These are phyloP conservation scores for Ogataea nakhonphanomensis DNA, from an alignment of 805 yeast species.

Conservation along the genomic window DNA sequence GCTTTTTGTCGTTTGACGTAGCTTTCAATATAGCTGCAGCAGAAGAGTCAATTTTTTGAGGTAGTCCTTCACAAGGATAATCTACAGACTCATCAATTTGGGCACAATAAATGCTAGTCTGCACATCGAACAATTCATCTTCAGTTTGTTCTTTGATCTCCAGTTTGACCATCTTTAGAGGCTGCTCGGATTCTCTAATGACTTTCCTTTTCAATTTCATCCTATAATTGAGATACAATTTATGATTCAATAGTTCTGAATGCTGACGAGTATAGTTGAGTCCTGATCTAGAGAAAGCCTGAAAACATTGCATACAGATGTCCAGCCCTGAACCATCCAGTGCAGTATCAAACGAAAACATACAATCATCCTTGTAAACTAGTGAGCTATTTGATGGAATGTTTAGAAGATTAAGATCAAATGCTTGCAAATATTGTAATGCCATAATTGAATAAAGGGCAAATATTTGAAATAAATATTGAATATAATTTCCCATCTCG, in stretches of 20 bases:
- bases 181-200: slow-evolving; percentile 30
- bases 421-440: slow-evolving; percentile 16
- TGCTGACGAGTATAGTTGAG: slow-evolving; percentile 58
- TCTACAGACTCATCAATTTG: slow-evolving; percentile 26
- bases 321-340: slow-evolving; percentile 57
- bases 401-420: slow-evolving; percentile 15
- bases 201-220: slow-evolving; percentile 46
- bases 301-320: slow-evolving; percentile 71
- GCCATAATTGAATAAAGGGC: slow-evolving; percentile 12
- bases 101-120: slow-evolving; percentile 40
- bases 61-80: slow-evolving; percentile 30
- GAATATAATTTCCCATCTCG: no score
- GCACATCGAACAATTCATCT: slow-evolving; percentile 54
- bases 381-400: slow-evolving; percentile 34
- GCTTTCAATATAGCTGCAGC: slow-evolving; percentile 50
- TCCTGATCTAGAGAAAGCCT: slow-evolving; percentile 54
- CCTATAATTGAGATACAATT: slow-evolving; percentile 54
- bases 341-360: slow-evolving; percentile 76
- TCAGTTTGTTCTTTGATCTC: slow-evolving; percentile 65
- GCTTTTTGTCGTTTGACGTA: slow-evolving; percentile 53
- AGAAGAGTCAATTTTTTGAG: slow-evolving; percentile 29
- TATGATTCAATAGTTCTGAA: slow-evolving; percentile 47
- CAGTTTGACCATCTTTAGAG: slow-evolving; percentile 54
- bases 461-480: background rate
- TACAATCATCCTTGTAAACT: slow-evolving; percentile 86